Evolutionary conservation across 1,139 yeast species (phyloP).

Genomic region (Magnusiomyces clavatus): DNA sequence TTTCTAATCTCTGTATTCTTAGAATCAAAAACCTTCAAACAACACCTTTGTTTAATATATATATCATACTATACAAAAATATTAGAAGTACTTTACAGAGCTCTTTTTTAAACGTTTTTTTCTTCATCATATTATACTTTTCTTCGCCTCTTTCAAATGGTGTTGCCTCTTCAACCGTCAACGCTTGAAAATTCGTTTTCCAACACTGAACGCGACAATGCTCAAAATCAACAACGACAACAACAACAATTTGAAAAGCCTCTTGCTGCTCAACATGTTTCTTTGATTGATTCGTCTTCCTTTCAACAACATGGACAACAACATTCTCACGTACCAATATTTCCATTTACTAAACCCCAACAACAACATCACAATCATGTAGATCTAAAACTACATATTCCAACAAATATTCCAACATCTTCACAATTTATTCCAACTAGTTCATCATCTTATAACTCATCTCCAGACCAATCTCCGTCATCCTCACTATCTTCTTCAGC

Average conservation of each 20-base stretch:
- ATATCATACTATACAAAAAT: no score
- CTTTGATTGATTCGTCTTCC: neutral
- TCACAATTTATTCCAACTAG: neutral
- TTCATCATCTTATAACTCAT: neutral
- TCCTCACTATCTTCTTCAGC: constrained; percentile 8
- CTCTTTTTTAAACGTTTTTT: no score
- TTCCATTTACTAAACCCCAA: neutral
- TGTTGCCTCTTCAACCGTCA: no score
- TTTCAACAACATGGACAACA: neutral
- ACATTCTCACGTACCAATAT: neutral
- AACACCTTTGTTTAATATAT: no score
- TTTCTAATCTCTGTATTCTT: no score
- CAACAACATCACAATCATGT: neutral
- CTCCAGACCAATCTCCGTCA: neutral
- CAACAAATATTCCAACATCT: neutral
- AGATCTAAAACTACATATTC: constrained; percentile 1
- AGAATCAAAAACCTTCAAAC: no score
- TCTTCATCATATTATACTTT: no score
- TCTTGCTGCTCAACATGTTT: neutral
- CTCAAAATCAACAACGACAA: no score
- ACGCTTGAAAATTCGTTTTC: no score
- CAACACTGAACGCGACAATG: no score
- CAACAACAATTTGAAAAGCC: neutral
- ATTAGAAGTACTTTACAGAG: no score
- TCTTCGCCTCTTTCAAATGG: no score